Percentiles rank a stretch among this genome's conserved stretches.
Conservation (phyloP, 768 basidiomycete genomes). For the Guyanaporus albipodus region DNA sequence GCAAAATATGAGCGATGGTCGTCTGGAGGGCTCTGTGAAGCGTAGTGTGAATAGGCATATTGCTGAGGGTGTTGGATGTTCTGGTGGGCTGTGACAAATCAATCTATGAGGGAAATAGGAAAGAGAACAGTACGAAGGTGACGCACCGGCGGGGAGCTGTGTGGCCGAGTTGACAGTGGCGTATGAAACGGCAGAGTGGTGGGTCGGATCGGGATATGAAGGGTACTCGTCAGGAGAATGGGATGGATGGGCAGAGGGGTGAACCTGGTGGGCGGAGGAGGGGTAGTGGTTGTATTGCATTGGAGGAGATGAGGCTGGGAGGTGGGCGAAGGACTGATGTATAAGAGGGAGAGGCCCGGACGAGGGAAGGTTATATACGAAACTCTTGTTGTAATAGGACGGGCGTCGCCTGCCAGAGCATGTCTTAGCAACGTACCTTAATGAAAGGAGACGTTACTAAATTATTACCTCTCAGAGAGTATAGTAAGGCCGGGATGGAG, state of each 20-base stretch:
- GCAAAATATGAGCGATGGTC: slow-evolving; percentile 27
- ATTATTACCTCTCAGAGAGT: slow-evolving; percentile 35
- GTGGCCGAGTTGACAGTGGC: slow-evolving; percentile 21
- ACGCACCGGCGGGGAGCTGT: slow-evolving; percentile 25
- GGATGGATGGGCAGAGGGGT: slow-evolving; percentile 16
- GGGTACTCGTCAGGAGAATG: slow-evolving; percentile 20
- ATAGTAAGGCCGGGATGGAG: slow-evolving; percentile 33
- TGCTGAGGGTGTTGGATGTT: slow-evolving; percentile 13
- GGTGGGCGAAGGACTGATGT: slow-evolving; percentile 6
- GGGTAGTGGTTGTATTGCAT: slow-evolving; percentile 32
- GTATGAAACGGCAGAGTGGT: slow-evolving; percentile 22
- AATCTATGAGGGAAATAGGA: slow-evolving; percentile 7
- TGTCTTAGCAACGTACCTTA: slow-evolving; percentile 38
- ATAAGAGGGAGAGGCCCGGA: slow-evolving; percentile 9
- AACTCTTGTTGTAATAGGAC: slow-evolving; percentile 30
- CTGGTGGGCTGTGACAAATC: slow-evolving; percentile 19
- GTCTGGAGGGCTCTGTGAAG: slow-evolving; percentile 15
- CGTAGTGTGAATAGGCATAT: slow-evolving; percentile 20
- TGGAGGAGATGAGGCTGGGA: background rate
- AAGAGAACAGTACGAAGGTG: slow-evolving; percentile 7
- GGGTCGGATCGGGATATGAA: slow-evolving; percentile 25
- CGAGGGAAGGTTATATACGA: slow-evolving; percentile 31
- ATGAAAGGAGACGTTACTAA: slow-evolving; percentile 36
- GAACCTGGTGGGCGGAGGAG: slow-evolving; percentile 17
- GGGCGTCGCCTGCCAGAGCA: slow-evolving; percentile 34